These are phyloP conservation scores for Coemansia sp. DNA, from an alignment of 192 early-diverging fungal genomes.

Conservation along the genomic window DNA sequence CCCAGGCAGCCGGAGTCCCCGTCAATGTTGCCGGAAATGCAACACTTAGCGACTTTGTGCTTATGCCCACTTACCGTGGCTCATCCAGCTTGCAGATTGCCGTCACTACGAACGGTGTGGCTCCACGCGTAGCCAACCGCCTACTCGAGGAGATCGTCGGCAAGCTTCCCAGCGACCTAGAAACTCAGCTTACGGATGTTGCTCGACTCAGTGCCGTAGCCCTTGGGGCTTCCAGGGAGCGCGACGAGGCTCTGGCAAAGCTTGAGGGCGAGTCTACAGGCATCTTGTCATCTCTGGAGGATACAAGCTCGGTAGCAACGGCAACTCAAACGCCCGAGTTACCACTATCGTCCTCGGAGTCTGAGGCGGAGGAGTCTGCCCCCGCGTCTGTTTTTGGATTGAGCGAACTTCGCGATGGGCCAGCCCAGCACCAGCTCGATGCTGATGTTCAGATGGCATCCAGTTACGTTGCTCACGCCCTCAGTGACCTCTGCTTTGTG, in stretches of 20 bases:
- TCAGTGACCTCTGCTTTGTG: slow-evolving; percentile 81
- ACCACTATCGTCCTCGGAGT: slow-evolving; percentile 27
- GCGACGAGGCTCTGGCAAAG: slow-evolving; percentile 35
- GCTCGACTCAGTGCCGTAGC: slow-evolving; percentile 53
- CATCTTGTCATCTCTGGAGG: slow-evolving; percentile 21
- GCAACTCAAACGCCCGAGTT: slow-evolving; percentile 29
- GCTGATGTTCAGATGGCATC: slow-evolving; percentile 65
- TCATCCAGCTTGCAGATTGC: slow-evolving; percentile 69
- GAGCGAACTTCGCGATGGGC: slow-evolving; percentile 8
- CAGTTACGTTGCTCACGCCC: slow-evolving; percentile 71
- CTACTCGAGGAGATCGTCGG: slow-evolving; percentile 62
- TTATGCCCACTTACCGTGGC: slow-evolving; percentile 72
- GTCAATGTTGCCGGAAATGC: slow-evolving; percentile 75
- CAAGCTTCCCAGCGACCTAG: slow-evolving; percentile 60
- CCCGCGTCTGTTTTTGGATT: slow-evolving; percentile 17
- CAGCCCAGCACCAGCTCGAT: slow-evolving; percentile 22
- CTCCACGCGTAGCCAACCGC: slow-evolving; percentile 64
- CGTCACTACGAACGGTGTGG: slow-evolving; percentile 74
- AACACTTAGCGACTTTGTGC: slow-evolving; percentile 77
- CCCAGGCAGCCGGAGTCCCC: slow-evolving; percentile 60
- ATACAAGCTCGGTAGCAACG: slow-evolving; percentile 29
- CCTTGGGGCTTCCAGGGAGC: slow-evolving; percentile 50
- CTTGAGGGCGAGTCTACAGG: slow-evolving; percentile 40
- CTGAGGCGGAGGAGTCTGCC: slow-evolving; percentile 28
- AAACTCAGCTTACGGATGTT: slow-evolving; percentile 60